These are phyloP conservation scores for Clohesyomyces aquaticus DNA, from an alignment of 495 filamentous ascomycete genomes.

Conservation along the genomic window DNA sequence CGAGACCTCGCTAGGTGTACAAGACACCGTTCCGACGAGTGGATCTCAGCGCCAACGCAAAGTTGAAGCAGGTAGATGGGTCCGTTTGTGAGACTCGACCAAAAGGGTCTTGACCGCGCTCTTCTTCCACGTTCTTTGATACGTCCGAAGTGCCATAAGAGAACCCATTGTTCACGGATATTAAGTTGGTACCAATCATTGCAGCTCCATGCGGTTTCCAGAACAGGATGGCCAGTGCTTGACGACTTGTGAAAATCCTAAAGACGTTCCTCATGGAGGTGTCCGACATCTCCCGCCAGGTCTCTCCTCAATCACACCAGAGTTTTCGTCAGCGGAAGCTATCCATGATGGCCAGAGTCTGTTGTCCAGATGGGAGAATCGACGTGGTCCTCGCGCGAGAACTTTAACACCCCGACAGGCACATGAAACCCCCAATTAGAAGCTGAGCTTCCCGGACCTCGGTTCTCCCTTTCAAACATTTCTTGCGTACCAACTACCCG, in stretches of 20 bases:
- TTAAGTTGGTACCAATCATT: conserved; percentile 30
- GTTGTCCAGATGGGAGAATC: conserved; percentile 42
- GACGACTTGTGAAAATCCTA: conserved; percentile 43
- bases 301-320: conserved; percentile 39
- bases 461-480: conserved; percentile 48
- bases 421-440: conserved; percentile 44
- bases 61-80: conserved; percentile 27
- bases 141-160: conserved; percentile 20
- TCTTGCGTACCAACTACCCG: conserved; percentile 23
- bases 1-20: conserved; percentile 41
- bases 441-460: conserved; percentile 47
- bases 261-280: conserved; percentile 38
- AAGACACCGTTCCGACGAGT: conserved; percentile 45
- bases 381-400: conserved; percentile 45
- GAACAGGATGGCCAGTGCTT: conserved; percentile 18
- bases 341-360: conserved; percentile 47
- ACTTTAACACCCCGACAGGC: conserved; percentile 47
- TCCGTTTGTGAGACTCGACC: conserved; percentile 43
- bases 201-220: conserved; percentile 26
- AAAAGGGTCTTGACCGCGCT: conserved; percentile 42
- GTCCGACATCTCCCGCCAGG: conserved; percentile 43
- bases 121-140: conserved; percentile 28
- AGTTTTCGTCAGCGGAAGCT: conserved; percentile 38
- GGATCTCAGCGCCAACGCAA: conserved; percentile 34
- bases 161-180: background rate